Conservation (phyloP, 495 filamentous ascomycete species). For the Corynascus novoguineensis region DNA sequence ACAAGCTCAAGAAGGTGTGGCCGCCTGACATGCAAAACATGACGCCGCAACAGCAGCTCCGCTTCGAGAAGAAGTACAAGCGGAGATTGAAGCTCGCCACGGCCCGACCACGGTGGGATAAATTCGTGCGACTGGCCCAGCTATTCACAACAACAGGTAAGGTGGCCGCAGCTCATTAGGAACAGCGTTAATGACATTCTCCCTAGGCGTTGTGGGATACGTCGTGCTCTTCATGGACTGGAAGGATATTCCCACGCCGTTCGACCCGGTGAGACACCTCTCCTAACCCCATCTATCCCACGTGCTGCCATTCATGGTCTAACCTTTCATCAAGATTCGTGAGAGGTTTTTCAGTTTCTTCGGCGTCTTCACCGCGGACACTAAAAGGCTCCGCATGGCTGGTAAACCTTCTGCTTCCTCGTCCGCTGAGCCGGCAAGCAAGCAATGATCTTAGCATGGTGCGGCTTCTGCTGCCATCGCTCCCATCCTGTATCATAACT, state of each 20-base stretch:
- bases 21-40: conserved; percentile 86
- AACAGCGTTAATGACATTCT: neutral
- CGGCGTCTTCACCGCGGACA: conserved; percentile 24
- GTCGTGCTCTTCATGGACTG: conserved; percentile 74
- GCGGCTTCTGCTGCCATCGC: neutral
- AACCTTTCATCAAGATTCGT: conserved; percentile 20
- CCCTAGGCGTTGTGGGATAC: conserved; percentile 63
- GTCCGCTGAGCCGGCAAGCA: neutral
- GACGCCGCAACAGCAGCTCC: conserved; percentile 75
- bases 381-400: conserved; percentile 9
- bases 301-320: neutral
- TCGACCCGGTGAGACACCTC: conserved; percentile 49
- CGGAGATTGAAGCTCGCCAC: conserved; percentile 66
- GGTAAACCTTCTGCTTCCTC: neutral
- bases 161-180: neutral
- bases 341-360: conserved; percentile 23
- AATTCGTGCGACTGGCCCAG: conserved; percentile 63
- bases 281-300: neutral
- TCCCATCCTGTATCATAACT: conserved; percentile 18
- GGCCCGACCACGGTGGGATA: conserved; percentile 68
- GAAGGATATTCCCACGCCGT: conserved; percentile 55
- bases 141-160: conserved; percentile 60
- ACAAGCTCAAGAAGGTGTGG: conserved; percentile 83
- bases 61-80: conserved; percentile 70
- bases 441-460: neutral